A percentile compares a stretch with the other conserved stretches of the same genome.
Conservation (phyloP, 495 filamentous ascomycete species). For the Penicillium bialowiezense region DNA sequence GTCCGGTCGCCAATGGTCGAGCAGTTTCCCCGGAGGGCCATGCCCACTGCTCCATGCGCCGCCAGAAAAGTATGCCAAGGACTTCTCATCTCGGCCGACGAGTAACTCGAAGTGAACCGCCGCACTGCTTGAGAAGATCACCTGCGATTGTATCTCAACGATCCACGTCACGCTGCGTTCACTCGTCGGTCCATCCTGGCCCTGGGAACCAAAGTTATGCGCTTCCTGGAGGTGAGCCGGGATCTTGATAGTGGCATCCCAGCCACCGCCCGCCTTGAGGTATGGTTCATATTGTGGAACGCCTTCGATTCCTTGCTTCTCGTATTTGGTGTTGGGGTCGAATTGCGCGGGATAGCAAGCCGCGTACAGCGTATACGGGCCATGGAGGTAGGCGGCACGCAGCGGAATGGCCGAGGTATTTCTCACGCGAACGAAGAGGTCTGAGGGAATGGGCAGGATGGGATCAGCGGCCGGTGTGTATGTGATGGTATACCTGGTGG, state of each 20-base stretch:
- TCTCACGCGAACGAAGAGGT: conserved; percentile 79
- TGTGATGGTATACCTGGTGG: conserved; percentile 75
- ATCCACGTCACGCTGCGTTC: conserved; percentile 74
- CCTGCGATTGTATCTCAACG: conserved; percentile 86
- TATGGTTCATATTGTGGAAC: conserved; percentile 90
- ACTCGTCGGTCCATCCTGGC: conserved; percentile 15
- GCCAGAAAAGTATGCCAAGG: conserved; percentile 61
- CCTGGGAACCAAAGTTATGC: conserved; percentile 16
- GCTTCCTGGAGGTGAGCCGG: conserved; percentile 53
- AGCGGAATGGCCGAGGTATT: conserved; percentile 90
- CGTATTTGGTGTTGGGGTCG: conserved; percentile 71
- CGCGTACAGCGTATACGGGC: conserved; percentile 86
- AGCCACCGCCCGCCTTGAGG: conserved; percentile 87
- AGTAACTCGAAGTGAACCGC: conserved; percentile 88
- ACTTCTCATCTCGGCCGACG: conserved; percentile 80
- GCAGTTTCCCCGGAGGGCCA: conserved; percentile 62
- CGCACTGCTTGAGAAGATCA: conserved; percentile 84
- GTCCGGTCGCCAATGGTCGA: conserved; percentile 61
- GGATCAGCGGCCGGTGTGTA: conserved; percentile 88
- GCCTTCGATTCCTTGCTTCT: conserved; percentile 57
- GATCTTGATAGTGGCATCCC: conserved; percentile 72
- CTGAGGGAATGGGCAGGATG: conserved; percentile 75
- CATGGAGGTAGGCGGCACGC: conserved; percentile 92
- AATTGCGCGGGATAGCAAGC: conserved; percentile 79
- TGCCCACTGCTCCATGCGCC: conserved; percentile 41